phyloP scores from a whole-genome alignment of 306 rosid species.

The Prosopis cineraria region DNA sequence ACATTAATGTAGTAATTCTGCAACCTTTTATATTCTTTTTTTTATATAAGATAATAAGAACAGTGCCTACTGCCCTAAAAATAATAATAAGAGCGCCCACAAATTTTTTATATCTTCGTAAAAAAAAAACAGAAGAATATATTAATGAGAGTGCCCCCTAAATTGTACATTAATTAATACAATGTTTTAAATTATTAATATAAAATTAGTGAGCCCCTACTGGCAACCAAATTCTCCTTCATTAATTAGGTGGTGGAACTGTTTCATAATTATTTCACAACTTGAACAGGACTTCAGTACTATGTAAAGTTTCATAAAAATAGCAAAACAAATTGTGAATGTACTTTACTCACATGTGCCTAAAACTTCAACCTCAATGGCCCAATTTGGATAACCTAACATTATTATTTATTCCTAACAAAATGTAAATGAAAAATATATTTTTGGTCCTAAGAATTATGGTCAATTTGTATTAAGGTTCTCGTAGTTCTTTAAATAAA shows the following conservation, averaged over 20 bases:
- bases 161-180: background rate
- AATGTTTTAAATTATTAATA: background rate
- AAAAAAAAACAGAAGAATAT: background rate
- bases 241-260: background rate
- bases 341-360: background rate
- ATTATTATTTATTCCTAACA: background rate
- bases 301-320: background rate
- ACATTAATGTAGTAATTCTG: no score
- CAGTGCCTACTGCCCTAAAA: no score
- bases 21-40: no score
- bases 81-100: no score
- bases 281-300: background rate
- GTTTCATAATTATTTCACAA: background rate
- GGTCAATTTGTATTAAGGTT: no score
- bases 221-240: background rate
- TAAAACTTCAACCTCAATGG: background rate
- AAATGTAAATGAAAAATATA: no score
- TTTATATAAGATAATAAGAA: no score
- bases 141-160: background rate
- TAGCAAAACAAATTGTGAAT: background rate
- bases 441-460: no score
- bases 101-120: background rate
- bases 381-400: background rate
- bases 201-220: background rate
- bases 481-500: no score